phyloP scores from a whole-genome alignment of 345 rosid species.

The Eucalyptus shirleyi region DNA sequence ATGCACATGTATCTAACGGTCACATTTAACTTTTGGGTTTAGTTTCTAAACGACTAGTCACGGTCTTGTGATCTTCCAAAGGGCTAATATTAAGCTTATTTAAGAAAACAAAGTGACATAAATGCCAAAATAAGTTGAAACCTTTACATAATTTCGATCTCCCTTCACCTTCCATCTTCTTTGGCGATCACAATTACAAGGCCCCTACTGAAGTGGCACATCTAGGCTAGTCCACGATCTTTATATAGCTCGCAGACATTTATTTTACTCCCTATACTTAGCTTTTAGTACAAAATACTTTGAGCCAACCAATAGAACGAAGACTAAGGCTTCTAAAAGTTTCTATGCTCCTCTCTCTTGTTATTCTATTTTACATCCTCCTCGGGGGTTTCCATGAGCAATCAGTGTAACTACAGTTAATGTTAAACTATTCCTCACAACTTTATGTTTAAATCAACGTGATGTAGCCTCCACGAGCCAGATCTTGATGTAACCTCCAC shows the following conservation, averaged over 20 bases:
- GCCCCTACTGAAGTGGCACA: not conserved
- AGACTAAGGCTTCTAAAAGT: not conserved
- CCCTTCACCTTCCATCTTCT: not conserved
- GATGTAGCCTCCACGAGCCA: not conserved
- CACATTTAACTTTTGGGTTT: not conserved
- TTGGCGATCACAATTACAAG: not conserved
- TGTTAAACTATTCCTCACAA: not conserved
- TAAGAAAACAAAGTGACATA: not conserved
- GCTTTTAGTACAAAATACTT: not conserved
- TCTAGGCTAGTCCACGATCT: not conserved
- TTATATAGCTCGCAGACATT: not conserved
- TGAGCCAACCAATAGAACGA: not conserved
- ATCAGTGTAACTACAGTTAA: not conserved
- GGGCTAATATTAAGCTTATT: not conserved
- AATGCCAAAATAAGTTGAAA: not conserved
- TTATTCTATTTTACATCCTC: not conserved
- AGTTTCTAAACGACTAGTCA: not conserved
- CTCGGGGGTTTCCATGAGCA: not conserved
- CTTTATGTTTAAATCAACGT: not conserved
- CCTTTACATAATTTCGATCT: not conserved
- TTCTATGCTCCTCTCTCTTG: not conserved
- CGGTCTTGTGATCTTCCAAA: not conserved
- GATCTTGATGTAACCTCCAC: not conserved
- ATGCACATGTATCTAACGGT: rapidly evolving
- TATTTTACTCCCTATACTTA: not conserved